phyloP scores from a whole-genome alignment of 2,329 filamentous ascomycete species.

The Epichloe sylvatica region DNA sequence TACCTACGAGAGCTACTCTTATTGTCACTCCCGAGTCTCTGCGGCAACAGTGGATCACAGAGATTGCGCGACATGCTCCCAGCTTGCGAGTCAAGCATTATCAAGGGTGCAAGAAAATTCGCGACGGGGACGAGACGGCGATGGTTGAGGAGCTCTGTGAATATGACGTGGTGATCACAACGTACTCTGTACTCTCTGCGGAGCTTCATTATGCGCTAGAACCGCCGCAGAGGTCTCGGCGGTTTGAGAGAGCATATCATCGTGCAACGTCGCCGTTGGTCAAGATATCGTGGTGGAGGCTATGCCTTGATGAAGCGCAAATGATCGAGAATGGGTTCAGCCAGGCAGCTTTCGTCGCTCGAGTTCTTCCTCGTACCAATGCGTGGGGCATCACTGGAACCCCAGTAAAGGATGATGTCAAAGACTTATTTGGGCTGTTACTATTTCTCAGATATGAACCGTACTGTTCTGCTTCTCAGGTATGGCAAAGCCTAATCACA shows the following conservation, averaged over 20 bases:
- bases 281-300: conserved; percentile 75
- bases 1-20: conserved; percentile 40
- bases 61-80: conserved; percentile 46
- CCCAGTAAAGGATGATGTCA: conserved; percentile 65
- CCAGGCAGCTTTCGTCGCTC: conserved; percentile 67
- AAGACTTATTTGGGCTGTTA: conserved; percentile 67
- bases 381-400: conserved; percentile 87
- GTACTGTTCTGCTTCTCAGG: conserved; percentile 46
- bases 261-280: conserved; percentile 62
- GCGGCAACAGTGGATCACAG: conserved; percentile 46
- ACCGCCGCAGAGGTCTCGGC: conserved; percentile 52
- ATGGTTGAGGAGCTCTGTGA: conserved; percentile 31
- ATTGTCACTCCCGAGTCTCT: conserved; percentile 47
- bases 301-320: conserved; percentile 68
- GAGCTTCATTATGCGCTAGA: conserved; percentile 67
- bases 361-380: conserved; percentile 67
- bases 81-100: conserved; percentile 42
- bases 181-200: conserved; percentile 55
- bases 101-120: conserved; percentile 29
- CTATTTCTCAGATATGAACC: conserved; percentile 70
- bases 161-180: conserved; percentile 49
- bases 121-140: conserved; percentile 22
- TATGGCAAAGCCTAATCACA: conserved; percentile 55
- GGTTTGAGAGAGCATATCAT: conserved; percentile 52
- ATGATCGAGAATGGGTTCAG: conserved; percentile 86